Base-by-base conservation (phyloP, 345 rosid species). In the Raphanus raphanistrum region DNA sequence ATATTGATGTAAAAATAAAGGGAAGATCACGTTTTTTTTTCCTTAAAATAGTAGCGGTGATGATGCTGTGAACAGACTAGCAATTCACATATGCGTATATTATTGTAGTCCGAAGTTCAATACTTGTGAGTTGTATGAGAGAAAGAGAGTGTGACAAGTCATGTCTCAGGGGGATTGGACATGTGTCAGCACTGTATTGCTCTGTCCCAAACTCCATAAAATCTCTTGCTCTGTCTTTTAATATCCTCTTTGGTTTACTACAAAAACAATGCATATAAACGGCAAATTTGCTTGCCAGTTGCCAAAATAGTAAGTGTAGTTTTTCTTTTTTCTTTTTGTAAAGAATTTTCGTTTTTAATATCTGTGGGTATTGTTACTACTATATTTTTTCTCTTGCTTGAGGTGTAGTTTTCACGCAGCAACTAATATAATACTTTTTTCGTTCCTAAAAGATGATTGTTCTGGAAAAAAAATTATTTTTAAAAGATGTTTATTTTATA, bases 111-210 rank as follows among this genome's bases (percentile, higher is more conserved):
- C 55, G 5, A 48, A 48, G 55, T 48, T 48, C 17, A 48, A n/a
- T 48, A 13, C 41, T 29, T 65, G 28, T 66, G 62, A 62, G 63
- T 13, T 35, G 78, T 35, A 9, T 3, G 25, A 36, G 64, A 66
- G 54, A 50, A n/a, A 0, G 36, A 8, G 62, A 32, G 65, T 0
- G 60, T 6, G 75, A 79, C 63, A 63, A 31, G 79, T 57, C 76
- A 80, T 63, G 75, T 48, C 43, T 28, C 75, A 43, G 41, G 55
- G 65, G 75, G 82, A 70, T 41, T 54, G 68, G 75, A 69, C 82
- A 79, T 50, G 68, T 79, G 82, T 74, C 82, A 70, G 26, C 57
- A 63, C 1, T 3, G 6, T 26, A 57, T 74, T 70, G 68, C 62
- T 63, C 63, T 74, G 82, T 74, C 76, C 67, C 72, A 62, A 69